Evolutionary conservation across 345 rosid species (phyloP).

Genomic region (Luvunga scandens): DNA sequence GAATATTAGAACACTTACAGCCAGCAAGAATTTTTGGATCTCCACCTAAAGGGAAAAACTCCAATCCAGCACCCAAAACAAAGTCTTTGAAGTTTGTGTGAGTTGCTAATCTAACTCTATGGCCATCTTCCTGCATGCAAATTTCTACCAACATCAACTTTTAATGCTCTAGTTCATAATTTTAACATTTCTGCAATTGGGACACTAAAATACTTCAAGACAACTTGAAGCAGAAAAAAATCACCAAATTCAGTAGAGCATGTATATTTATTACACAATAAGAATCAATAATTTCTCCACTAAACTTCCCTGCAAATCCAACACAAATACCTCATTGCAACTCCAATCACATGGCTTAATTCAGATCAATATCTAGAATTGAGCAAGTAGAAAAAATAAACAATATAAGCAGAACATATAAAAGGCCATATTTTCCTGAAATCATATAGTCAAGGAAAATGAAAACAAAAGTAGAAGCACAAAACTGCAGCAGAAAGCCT

Average conservation of each 20-base stretch:
- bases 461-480: background rate
- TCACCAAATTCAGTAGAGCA: background rate
- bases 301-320: background rate
- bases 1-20: slow-evolving; percentile 35
- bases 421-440: background rate
- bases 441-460: background rate
- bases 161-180: background rate
- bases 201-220: background rate
- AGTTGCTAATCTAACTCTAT: slow-evolving; percentile 70
- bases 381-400: background rate
- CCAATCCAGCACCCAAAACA: slow-evolving; percentile 61
- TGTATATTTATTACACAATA: background rate
- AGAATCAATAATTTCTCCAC: background rate
- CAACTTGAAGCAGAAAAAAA: background rate
- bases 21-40: slow-evolving; percentile 77
- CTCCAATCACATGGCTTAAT: background rate
- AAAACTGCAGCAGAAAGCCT: background rate
- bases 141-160: background rate
- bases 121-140: slow-evolving; percentile 55
- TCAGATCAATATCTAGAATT: background rate
- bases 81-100: slow-evolving; percentile 63
- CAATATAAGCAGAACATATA: background rate
- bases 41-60: slow-evolving; percentile 64
- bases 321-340: background rate
- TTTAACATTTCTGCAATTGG: background rate